phyloP scores from a whole-genome alignment of 371 early-diverging fungal species.

The Mucor irregularis region DNA sequence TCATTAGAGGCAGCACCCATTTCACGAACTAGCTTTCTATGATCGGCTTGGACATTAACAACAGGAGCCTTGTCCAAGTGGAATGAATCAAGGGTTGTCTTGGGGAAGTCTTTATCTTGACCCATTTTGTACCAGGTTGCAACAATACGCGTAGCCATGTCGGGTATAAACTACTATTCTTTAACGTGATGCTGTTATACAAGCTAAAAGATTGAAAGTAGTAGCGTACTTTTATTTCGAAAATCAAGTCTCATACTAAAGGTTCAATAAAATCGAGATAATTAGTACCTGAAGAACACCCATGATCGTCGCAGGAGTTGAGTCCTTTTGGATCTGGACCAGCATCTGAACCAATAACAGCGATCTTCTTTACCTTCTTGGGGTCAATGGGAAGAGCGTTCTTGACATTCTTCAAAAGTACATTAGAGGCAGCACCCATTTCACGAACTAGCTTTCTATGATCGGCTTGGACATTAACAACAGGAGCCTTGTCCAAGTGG shows the following conservation, averaged over 20 bases:
- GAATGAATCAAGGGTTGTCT: constrained; percentile 30
- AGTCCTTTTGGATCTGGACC: not conserved
- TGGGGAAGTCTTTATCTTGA: constrained; percentile 46
- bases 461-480: constrained; percentile 43
- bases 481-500: constrained; percentile 12
- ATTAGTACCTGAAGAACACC: constrained; percentile 47
- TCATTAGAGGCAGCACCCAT: constrained; percentile 56
- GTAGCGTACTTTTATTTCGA: no score
- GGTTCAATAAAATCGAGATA: no score
- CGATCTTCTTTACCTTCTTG: constrained; percentile 27
- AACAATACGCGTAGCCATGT: constrained; percentile 60
- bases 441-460: constrained; percentile 36
- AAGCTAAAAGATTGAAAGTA: no score
- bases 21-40: constrained; percentile 32
- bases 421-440: constrained; percentile 54
- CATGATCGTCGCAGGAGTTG: constrained; percentile 30
- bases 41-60: constrained; percentile 46
- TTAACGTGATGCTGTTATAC: not conserved
- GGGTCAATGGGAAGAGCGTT: constrained; percentile 36
- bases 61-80: constrained; percentile 10
- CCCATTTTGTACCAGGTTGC: constrained; percentile 53
- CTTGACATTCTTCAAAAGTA: constrained; percentile 47
- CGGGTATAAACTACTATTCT: constrained; percentile 23
- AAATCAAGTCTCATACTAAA: no score
- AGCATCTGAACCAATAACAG: constrained; percentile 44